phyloP scores from a whole-genome alignment of 148 eudicot species.

The Cornus controversa region DNA sequence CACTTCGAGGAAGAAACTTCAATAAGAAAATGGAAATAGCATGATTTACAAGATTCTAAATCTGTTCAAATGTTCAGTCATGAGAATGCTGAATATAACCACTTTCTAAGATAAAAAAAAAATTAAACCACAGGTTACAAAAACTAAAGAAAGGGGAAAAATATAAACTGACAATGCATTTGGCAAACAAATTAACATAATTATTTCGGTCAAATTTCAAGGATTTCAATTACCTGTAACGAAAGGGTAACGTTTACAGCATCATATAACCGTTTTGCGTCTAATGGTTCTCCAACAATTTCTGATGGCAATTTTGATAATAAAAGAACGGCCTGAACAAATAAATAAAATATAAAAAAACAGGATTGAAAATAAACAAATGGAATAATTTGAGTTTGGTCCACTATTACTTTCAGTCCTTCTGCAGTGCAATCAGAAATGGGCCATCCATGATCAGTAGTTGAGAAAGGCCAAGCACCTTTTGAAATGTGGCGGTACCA shows the following conservation, averaged over 20 bases:
- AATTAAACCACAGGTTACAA: background rate
- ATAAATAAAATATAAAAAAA: constrained; percentile 13
- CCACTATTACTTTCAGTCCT: constrained; percentile 79
- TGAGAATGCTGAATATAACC: background rate
- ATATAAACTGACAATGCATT: background rate
- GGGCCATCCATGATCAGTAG: constrained; percentile 98
- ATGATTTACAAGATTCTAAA: background rate
- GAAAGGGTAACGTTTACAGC: constrained; percentile 85
- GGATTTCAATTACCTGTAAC: constrained; percentile 62
- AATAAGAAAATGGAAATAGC: background rate
- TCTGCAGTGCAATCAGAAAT: constrained; percentile 97
- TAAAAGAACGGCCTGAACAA: constrained; percentile 65
- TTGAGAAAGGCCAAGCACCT: constrained; percentile 99
- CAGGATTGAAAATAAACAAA: background rate
- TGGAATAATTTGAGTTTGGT: background rate
- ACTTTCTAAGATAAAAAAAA: background rate
- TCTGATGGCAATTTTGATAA: constrained; percentile 72
- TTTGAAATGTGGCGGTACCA: constrained; percentile 98
- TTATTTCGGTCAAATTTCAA: background rate
- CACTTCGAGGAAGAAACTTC: background rate
- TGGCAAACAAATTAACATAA: background rate
- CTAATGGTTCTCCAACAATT: constrained; percentile 77
- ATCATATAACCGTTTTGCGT: constrained; percentile 60
- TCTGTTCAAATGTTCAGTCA: background rate
- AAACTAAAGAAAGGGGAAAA: constrained; percentile 14